A percentile compares a stretch with the other conserved stretches of the same genome.
These are phyloP conservation scores for Lepiota venenata DNA, from an alignment of 768 basidiomycete genomes.

Conservation along the genomic window DNA sequence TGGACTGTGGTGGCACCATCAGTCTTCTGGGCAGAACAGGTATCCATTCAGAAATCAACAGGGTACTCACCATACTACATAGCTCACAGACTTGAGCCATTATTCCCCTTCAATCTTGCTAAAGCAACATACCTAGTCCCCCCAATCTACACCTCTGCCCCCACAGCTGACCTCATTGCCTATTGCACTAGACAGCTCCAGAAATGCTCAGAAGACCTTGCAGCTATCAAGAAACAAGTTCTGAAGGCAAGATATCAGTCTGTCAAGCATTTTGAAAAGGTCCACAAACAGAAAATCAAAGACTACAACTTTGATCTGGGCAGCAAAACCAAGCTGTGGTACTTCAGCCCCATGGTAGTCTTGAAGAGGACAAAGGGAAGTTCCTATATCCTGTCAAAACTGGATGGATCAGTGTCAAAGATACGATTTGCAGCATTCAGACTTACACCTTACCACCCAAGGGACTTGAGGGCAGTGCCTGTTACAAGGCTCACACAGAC, in stretches of 20 bases:
- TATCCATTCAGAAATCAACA: too few relatives aligned
- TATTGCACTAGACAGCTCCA: slow-evolving; percentile 20
- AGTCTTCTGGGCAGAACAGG: too few relatives aligned
- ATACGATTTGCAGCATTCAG: slow-evolving; percentile 16
- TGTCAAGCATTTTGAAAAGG: slow-evolving; percentile 22
- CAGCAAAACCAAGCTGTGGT: slow-evolving; percentile 28
- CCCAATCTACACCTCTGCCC: not conserved
- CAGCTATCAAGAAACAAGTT: slow-evolving; percentile 4
- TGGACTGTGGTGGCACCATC: too few relatives aligned
- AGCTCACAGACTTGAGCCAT: too few relatives aligned
- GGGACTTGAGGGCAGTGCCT: too few relatives aligned
- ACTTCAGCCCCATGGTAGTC: slow-evolving; percentile 34
- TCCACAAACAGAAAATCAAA: slow-evolving; percentile 14
- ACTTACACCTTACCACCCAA: slow-evolving; percentile 16
- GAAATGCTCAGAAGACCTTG: slow-evolving; percentile 19
- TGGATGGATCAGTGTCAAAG: slow-evolving; percentile 25
- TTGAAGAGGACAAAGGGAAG: slow-evolving; percentile 23
- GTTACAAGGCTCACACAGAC: not conserved
- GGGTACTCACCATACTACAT: too few relatives aligned
- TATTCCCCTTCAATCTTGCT: slow-evolving; percentile 26
- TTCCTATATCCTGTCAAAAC: slow-evolving; percentile 26
- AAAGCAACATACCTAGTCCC: slow-evolving; percentile 17
- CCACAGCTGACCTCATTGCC: slow-evolving; percentile 19
- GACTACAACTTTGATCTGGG: too few relatives aligned
- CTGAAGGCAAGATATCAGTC: slow-evolving; percentile 16